Percentiles rank a stretch among this genome's conserved stretches.
Evolutionary conservation across 345 rosid genomes (phyloP).

Genomic region (Gynandropsis gynandra): DNA sequence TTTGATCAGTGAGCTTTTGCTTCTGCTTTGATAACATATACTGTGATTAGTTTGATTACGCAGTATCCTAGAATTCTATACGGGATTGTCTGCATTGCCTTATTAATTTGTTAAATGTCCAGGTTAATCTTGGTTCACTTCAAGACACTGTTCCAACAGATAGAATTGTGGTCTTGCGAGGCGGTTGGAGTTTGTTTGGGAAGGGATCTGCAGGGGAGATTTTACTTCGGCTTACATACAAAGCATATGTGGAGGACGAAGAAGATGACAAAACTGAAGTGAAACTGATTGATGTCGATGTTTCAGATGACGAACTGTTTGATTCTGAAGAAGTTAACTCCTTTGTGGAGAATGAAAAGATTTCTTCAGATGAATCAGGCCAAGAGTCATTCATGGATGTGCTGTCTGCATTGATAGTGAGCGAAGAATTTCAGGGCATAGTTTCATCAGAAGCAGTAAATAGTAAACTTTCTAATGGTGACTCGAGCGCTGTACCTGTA

Average conservation of each 20-base stretch:
- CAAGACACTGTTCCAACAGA: conserved; percentile 95
- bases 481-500: conserved; percentile 28
- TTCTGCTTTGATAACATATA: conserved; percentile 13
- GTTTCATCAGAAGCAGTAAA: conserved; percentile 81
- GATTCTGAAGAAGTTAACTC: conserved; percentile 55
- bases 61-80: conserved; percentile 4
- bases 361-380: conserved; percentile 35
- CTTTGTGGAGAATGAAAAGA: conserved; percentile 27
- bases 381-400: conserved; percentile 93
- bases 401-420: conserved; percentile 81
- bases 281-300: conserved; percentile 39
- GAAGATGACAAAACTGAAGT: conserved; percentile 60
- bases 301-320: conserved; percentile 70
- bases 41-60: conserved; percentile 16
- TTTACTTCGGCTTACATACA: conserved; percentile 83
- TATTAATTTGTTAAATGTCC: conserved; percentile 25
- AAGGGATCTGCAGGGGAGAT: conserved; percentile 79
- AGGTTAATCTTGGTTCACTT: conserved; percentile 79
- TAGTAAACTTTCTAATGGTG: conserved; percentile 38
- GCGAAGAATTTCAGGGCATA: conserved; percentile 96
- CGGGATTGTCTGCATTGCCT: conserved; percentile 7
- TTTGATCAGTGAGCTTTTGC: conserved; percentile 15
- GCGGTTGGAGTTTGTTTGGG: conserved; percentile 72
- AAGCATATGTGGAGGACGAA: conserved; percentile 96
- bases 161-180: conserved; percentile 56